Evolutionary conservation across 129 eudicot genomes (phyloP).

Genomic region (Sambucus nigra): DNA sequence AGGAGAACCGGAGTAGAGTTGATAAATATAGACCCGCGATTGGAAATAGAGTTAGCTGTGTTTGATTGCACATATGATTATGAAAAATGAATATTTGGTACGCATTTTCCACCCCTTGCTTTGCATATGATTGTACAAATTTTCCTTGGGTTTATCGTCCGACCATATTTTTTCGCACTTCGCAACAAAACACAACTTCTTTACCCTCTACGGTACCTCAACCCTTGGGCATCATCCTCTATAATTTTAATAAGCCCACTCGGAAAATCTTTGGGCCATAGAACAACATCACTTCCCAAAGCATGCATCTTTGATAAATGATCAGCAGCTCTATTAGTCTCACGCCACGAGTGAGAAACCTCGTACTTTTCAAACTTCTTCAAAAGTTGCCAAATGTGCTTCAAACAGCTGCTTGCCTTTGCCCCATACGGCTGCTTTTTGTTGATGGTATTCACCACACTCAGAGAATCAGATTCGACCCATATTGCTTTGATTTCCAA

Average conservation of each 20-base stretch:
- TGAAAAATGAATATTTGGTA: no score
- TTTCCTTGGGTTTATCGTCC: no score
- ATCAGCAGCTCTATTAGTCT: conserved; percentile 28
- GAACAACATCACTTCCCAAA: conserved; percentile 19
- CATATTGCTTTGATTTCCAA: conserved; percentile 16
- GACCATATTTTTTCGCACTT: no score
- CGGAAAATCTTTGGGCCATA: conserved; percentile 24
- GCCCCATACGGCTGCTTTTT: conserved; percentile 21
- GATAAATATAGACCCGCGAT: no score
- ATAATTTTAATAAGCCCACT: conserved; percentile 15
- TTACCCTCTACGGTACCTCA: conserved; percentile 4
- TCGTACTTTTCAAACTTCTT: conserved; percentile 13
- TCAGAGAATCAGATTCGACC: conserved; percentile 33
- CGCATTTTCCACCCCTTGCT: no score
- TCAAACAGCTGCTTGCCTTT: conserved; percentile 21
- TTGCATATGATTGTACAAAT: no score
- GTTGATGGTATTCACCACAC: conserved; percentile 31
- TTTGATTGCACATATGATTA: no score
- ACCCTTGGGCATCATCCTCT: conserved; percentile 20
- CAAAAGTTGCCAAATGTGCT: conserved; percentile 19
- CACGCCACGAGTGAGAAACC: conserved; percentile 28
- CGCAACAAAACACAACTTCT: no score
- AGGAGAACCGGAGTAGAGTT: no score
- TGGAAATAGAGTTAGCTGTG: no score
- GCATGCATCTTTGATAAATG: conserved; percentile 20